Evolutionary conservation across 352 stramenopile genomes (phyloP).

Genomic region (Achlya hypogyna): DNA sequence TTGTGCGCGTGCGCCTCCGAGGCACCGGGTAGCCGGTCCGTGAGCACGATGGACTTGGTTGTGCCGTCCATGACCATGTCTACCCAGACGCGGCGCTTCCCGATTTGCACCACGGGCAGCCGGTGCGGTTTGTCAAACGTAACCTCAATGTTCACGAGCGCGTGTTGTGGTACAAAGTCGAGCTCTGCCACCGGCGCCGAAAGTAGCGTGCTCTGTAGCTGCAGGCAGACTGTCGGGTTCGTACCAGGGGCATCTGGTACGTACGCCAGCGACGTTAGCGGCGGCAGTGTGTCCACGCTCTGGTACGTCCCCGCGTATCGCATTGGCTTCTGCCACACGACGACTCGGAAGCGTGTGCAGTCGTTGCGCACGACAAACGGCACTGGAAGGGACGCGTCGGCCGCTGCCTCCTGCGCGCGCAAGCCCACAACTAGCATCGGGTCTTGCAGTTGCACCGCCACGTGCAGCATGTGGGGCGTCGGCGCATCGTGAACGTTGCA

Average conservation of each 20-base stretch:
- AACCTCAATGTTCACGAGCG: slow-evolving; percentile 60
- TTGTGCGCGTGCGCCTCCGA: slow-evolving; percentile 63
- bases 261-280: slow-evolving; percentile 74
- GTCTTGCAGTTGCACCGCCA: slow-evolving; percentile 70
- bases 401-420: slow-evolving; percentile 31
- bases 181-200: background rate
- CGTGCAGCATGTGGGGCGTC: slow-evolving; percentile 32
- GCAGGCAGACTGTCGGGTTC: slow-evolving; percentile 55
- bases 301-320: slow-evolving; percentile 43
- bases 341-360: slow-evolving; percentile 58
- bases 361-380: slow-evolving; percentile 55
- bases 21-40: slow-evolving; percentile 63
- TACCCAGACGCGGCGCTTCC: slow-evolving; percentile 58
- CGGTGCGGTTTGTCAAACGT: slow-evolving; percentile 71
- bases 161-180: background rate
- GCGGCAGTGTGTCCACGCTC: slow-evolving; percentile 54
- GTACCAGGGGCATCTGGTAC: slow-evolving; percentile 60
- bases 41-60: slow-evolving; percentile 71
- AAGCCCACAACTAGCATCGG: slow-evolving; percentile 62
- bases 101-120: slow-evolving; percentile 72
- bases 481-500: slow-evolving; percentile 28
- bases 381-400: slow-evolving; percentile 19
- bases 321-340: slow-evolving; percentile 75
- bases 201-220: slow-evolving; percentile 43
- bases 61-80: slow-evolving; percentile 71